A percentile compares a stretch with the other conserved stretches of the same genome.
These are phyloP conservation scores for Jaenimonas drosophilae DNA, from an alignment of 208 protist species.

Conservation along the genomic window DNA sequence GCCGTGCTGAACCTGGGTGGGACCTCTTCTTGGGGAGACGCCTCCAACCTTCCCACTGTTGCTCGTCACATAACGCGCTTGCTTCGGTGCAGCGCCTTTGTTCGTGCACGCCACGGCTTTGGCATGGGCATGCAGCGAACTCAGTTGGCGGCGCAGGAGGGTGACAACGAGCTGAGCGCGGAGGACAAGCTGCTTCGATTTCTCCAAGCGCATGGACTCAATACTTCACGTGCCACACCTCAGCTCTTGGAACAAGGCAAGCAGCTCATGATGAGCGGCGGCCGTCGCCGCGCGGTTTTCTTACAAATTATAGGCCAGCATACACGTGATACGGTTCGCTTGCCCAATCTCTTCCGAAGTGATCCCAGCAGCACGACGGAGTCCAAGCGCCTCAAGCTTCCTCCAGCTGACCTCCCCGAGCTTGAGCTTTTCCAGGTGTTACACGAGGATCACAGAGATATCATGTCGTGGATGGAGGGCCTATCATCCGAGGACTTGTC, in stretches of 20 bases:
- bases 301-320: conserved; percentile 61
- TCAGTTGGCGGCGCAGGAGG: conserved; percentile 45
- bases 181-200: conserved; percentile 71
- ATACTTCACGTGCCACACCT: conserved; percentile 33
- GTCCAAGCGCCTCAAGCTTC: conserved; percentile 45
- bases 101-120: conserved; percentile 70
- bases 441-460: conserved; percentile 34
- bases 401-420: conserved; percentile 66
- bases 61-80: conserved; percentile 13
- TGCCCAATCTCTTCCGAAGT: conserved; percentile 57
- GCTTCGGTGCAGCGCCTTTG: conserved; percentile 48
- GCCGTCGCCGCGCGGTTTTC: conserved; percentile 60
- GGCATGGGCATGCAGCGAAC: conserved; percentile 80
- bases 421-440: conserved; percentile 46
- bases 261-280: conserved; percentile 55
- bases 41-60: not conserved
- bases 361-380: conserved; percentile 49
- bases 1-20: conserved; percentile 2
- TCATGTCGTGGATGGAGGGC: conserved; percentile 16
- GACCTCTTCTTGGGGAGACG: not conserved
- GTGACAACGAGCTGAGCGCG: conserved; percentile 43
- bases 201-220: conserved; percentile 71
- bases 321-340: conserved; percentile 55
- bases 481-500: conserved; percentile 6
- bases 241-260: conserved; percentile 49